A percentile compares a stretch with the other conserved stretches of the same genome.
Evolutionary conservation across 1,139 yeast genomes (phyloP).

Genomic region (Yamadazyma siamensis): DNA sequence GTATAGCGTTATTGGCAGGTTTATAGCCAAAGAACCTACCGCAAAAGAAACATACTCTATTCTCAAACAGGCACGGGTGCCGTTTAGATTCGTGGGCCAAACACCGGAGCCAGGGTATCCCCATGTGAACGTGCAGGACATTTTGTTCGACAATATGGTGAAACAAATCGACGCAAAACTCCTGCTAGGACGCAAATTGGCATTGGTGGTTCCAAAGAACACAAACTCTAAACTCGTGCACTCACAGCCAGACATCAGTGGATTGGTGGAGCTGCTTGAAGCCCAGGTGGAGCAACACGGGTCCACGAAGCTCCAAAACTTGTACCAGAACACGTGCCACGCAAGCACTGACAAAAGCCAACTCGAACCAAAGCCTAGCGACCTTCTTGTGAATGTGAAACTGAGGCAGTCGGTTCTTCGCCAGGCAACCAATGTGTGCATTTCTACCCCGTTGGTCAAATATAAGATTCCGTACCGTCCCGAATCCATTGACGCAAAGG

Average conservation of each 20-base stretch:
- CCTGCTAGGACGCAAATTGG: slow-evolving; percentile 7
- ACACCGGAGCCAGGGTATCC: too few species aligned
- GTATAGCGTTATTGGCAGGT: slow-evolving; percentile 38
- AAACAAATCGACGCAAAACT: slow-evolving; percentile 27
- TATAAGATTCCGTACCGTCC: slow-evolving; percentile 31
- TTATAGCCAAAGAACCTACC: slow-evolving; percentile 43
- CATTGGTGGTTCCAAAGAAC: slow-evolving; percentile 1
- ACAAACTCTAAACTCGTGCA: background rate
- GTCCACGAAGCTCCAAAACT: slow-evolving; percentile 8
- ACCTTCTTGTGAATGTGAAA: slow-evolving; percentile 10
- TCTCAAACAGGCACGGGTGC: too few species aligned
- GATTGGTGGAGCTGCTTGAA: slow-evolving; percentile 7
- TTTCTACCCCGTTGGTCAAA: slow-evolving; percentile 26
- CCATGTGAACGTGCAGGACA: too few species aligned
- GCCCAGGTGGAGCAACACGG: slow-evolving; percentile 5
- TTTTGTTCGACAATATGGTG: slow-evolving; percentile 26
- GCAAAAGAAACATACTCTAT: too few species aligned
- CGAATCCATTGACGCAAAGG: slow-evolving; percentile 28
- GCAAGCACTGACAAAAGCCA: slow-evolving; percentile 6
- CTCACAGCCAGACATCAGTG: slow-evolving; percentile 4
- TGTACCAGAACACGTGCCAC: slow-evolving; percentile 12
- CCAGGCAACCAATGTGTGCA: slow-evolving; percentile 11
- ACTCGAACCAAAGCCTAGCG: slow-evolving; percentile 1
- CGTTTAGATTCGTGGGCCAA: too few species aligned
- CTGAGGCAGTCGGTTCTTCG: slow-evolving; percentile 5